Base-by-base conservation (phyloP, 345 rosid species). In the Hibiscus tridactylites region DNA sequence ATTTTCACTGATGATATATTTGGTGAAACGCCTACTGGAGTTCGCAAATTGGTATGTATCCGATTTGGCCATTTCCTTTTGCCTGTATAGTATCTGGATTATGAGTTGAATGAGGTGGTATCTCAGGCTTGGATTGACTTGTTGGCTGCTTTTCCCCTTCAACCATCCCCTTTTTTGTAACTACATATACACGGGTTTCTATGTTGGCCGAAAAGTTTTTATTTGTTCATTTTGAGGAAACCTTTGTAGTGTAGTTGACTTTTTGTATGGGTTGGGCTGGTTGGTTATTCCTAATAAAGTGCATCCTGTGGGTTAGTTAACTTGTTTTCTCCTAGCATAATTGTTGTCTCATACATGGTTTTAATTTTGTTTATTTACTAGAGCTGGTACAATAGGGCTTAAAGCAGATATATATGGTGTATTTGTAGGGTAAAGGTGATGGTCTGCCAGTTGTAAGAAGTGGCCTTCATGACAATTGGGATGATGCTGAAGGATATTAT, bases 381-480 rank as follows among this genome's bases (percentile, higher is more conserved):
- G 57, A 57, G 39, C 62, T 61, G 19, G 24, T 50, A 35, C 1
- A 9, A 15, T 57, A 56, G 19, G 57, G 8, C 29, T 71, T 24
- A 60, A 6, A 71, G 57, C 70, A 39, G 53, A 24, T 29, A 9
- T 31, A 31, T 28, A n/a, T 58, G 19, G 53, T 26, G 57, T 59
- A 10, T 33, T 83, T 83, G 65, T 83, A 93, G 91, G 93, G 86
- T 58, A 92, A 87, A 78, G 86, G 80, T 60, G 89, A 90, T 52
- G 90, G 90, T 74, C 81, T 83, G 44, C 96, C 83, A 50, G 75
- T 92, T 52, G 81, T 84, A 50, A 85, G 92, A 84, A 90, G 93
- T 19, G 98, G 89, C 73, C 90, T 96, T 72, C 79, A 92, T 81
- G 99, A 96, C 87, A 96, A 96, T 71, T 96, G 99, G 99, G 99